Conservation (phyloP, 1,284 basidiomycete genomes). For the Melampsora occidentalis region DNA sequence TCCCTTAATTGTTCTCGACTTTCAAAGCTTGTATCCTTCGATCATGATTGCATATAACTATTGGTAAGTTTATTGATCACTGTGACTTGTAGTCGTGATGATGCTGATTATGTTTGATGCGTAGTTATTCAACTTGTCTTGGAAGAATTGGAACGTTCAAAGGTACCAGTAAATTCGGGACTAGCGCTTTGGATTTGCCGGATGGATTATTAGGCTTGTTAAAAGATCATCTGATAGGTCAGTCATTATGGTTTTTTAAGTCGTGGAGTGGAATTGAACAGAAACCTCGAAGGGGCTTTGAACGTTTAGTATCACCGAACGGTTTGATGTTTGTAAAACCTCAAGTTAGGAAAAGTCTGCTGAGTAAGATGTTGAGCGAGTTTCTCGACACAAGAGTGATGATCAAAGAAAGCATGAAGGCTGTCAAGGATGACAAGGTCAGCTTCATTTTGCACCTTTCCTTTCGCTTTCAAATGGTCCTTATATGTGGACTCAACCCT, state of each 20-base stretch:
- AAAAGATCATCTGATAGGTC: conserved; percentile 71
- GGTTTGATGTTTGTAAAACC: conserved; percentile 90
- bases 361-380: conserved; percentile 88
- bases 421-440: conserved; percentile 70
- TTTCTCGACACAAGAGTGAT: conserved; percentile 93
- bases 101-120: background rate
- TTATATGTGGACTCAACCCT: conserved; percentile 5
- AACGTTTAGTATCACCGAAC: conserved; percentile 75
- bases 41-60: conserved; percentile 99
- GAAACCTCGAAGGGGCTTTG: too few species aligned
- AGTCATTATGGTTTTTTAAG: conserved; percentile 47
- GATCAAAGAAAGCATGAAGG: conserved; percentile 94
- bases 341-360: conserved; percentile 74
- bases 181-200: conserved; percentile 68
- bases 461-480: background rate
- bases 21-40: conserved; percentile 91
- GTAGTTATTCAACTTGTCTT: conserved; percentile 70
- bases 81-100: background rate
- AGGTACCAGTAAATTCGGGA: conserved; percentile 80
- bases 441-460: background rate
- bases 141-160: conserved; percentile 80
- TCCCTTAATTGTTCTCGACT: conserved; percentile 88
- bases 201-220: conserved; percentile 68
- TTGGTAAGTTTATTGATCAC: conserved; percentile 67
- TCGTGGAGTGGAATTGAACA: too few species aligned